These are phyloP conservation scores for Septoria petroselini DNA, from an alignment of 2,329 filamentous ascomycete genomes.

Conservation along the genomic window DNA sequence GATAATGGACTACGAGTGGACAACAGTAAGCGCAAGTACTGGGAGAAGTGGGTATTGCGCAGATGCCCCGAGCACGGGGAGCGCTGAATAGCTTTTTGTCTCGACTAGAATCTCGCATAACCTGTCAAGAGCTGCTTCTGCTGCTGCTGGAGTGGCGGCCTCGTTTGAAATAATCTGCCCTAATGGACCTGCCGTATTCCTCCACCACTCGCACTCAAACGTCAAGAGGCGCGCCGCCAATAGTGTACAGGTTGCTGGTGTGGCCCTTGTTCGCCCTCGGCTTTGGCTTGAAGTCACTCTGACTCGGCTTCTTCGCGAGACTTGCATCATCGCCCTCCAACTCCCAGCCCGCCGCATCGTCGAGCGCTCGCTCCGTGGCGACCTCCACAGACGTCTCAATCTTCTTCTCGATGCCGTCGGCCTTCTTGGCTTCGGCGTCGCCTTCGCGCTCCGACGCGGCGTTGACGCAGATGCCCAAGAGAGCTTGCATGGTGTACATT, in stretches of 20 bases:
- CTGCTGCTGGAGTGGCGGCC: too few species aligned
- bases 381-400: conserved; percentile 31
- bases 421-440: conserved; percentile 29
- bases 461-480: conserved; percentile 61
- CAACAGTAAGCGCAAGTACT: conserved; percentile 52
- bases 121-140: too few species aligned
- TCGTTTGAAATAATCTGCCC: too few species aligned
- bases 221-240: conserved; percentile 28
- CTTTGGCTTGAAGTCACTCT: conserved; percentile 14
- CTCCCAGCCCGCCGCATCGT: conserved; percentile 42
- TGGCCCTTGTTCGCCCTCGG: conserved; percentile 13
- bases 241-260: conserved; percentile 23
- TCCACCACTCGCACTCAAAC: conserved; percentile 17
- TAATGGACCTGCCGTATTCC: too few species aligned
- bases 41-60: conserved; percentile 55
- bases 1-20: conserved; percentile 50
- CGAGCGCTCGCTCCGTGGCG: conserved; percentile 34
- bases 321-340: conserved; percentile 40
- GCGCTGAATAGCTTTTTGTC: not conserved
- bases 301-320: conserved; percentile 18
- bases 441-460: conserved; percentile 38
- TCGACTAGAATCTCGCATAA: too few species aligned
- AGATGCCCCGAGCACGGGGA: conserved; percentile 41
- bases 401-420: conserved; percentile 30
- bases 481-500: conserved; percentile 47